phyloP scores from a whole-genome alignment of 148 eudicot species.

The Polygonum maritimum region DNA sequence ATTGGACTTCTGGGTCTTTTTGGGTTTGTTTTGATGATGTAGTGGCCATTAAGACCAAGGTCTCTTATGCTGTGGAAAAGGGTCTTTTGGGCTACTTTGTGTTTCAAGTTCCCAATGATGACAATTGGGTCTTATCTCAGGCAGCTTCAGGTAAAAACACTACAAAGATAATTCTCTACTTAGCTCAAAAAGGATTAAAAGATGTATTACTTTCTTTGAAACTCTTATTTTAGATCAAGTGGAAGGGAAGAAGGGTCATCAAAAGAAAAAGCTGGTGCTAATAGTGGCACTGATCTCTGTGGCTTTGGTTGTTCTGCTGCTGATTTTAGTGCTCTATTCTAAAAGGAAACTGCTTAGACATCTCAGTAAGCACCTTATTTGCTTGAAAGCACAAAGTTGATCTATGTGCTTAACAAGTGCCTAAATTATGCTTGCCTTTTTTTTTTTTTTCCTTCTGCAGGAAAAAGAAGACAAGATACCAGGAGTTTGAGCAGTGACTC shows the following conservation, averaged over 20 bases:
- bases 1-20: slow-evolving; percentile 17
- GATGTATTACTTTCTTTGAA: background rate
- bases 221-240: background rate
- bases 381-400: no score
- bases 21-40: slow-evolving; percentile 50
- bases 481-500: background rate
- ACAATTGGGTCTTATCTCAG: slow-evolving; percentile 14
- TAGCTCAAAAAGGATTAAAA: background rate
- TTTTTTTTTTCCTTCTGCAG: background rate
- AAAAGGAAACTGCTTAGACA: background rate
- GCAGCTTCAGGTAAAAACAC: background rate
- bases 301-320: background rate
- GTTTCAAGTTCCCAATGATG: slow-evolving; percentile 30
- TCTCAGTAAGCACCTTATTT: background rate
- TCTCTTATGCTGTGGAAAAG: slow-evolving; percentile 31
- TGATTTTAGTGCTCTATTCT: background rate
- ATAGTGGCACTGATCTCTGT: background rate
- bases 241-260: slow-evolving; percentile 1
- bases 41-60: slow-evolving; percentile 37
- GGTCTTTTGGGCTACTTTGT: slow-evolving; percentile 36
- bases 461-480: background rate
- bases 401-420: background rate
- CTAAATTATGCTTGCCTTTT: background rate
- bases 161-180: background rate
- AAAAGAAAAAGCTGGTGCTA: background rate